These are phyloP conservation scores for Clitopilus passeckerianus DNA, from an alignment of 768 basidiomycete genomes.

Conservation along the genomic window DNA sequence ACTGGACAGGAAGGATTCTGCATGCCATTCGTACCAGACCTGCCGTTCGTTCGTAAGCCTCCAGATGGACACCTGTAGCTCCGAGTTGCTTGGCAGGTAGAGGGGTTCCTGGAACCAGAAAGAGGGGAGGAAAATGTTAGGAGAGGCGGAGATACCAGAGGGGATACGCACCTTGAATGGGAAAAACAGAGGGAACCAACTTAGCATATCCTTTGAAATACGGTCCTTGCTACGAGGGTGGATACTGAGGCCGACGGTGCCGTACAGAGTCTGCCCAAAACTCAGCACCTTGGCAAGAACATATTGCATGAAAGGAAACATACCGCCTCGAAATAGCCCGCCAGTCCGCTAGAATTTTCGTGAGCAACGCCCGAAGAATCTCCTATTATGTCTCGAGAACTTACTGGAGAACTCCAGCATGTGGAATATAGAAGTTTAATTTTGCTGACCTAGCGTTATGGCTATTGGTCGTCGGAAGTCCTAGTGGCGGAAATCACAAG, in stretches of 20 bases:
- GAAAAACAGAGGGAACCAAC: conserved; percentile 98
- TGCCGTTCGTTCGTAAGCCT: conserved; percentile 82
- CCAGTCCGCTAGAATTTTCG: conserved; percentile 57
- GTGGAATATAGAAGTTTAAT: conserved; percentile 87
- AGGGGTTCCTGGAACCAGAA: conserved; percentile 67
- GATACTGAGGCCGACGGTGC: conserved; percentile 87
- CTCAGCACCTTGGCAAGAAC: too few relatives aligned
- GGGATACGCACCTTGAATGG: conserved; percentile 72
- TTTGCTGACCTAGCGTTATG: conserved; percentile 90
- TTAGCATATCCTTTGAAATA: conserved; percentile 94
- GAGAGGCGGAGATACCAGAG: conserved; percentile 3
- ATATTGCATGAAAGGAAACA: conserved; percentile 3
- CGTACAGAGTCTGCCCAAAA: conserved; percentile 57
- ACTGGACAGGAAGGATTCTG: conserved; percentile 83
- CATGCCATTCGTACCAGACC: conserved; percentile 99
- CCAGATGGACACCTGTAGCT: conserved; percentile 93
- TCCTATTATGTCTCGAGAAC: conserved; percentile 12
- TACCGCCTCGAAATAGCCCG: conserved; percentile 94
- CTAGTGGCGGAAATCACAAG: conserved; percentile 30
- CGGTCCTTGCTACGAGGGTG: conserved; percentile 86
- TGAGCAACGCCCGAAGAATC: conserved; percentile 1
- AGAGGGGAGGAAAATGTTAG: neutral
- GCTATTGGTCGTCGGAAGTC: conserved; percentile 88
- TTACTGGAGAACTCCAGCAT: conserved; percentile 85
- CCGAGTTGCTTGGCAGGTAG: conserved; percentile 88